Percentiles rank a stretch among this genome's conserved stretches.
phyloP scores from a whole-genome alignment of 345 rosid genomes.

The Bruguiera sexangula region DNA sequence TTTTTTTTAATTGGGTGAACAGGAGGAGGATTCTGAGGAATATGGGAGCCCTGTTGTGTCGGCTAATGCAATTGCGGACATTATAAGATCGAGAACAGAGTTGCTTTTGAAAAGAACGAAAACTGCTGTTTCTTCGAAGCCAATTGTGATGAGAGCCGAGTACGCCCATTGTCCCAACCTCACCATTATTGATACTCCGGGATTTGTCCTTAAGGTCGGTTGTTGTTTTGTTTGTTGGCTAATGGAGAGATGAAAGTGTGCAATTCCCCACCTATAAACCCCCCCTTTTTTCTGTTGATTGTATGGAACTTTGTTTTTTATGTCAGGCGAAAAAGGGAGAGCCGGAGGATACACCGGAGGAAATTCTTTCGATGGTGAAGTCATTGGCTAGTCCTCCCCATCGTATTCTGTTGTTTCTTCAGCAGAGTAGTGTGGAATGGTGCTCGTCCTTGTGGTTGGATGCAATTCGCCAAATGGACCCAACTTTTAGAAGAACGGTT shows the following conservation, averaged over 20 bases:
- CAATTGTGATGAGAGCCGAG: constrained; percentile 96
- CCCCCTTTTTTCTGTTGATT: not conserved
- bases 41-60: constrained; percentile 75
- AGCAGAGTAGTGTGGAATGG: constrained; percentile 99
- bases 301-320: not conserved
- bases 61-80: constrained; percentile 69
- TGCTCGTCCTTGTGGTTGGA: constrained; percentile 97
- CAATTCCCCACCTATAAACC: not conserved
- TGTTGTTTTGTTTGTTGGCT: not conserved
- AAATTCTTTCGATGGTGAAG: constrained; percentile 91
- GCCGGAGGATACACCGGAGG: constrained; percentile 90
- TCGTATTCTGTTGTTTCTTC: constrained; percentile 83
- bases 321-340: constrained; percentile 93
- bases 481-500: constrained; percentile 70
- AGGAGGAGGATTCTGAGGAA: constrained; percentile 95
- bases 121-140: constrained; percentile 86
- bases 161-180: constrained; percentile 96
- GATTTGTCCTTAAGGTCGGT: constrained; percentile 87
- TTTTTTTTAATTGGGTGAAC: not conserved
- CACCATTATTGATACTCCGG: constrained; percentile 95
- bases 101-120: constrained; percentile 63
- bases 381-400: constrained; percentile 92
- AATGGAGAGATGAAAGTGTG: not conserved
- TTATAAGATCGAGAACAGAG: constrained; percentile 75
- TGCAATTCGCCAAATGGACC: constrained; percentile 86